Conservation (phyloP, 2,329 filamentous ascomycete genomes). For the Biscogniauxia mediterranea region DNA sequence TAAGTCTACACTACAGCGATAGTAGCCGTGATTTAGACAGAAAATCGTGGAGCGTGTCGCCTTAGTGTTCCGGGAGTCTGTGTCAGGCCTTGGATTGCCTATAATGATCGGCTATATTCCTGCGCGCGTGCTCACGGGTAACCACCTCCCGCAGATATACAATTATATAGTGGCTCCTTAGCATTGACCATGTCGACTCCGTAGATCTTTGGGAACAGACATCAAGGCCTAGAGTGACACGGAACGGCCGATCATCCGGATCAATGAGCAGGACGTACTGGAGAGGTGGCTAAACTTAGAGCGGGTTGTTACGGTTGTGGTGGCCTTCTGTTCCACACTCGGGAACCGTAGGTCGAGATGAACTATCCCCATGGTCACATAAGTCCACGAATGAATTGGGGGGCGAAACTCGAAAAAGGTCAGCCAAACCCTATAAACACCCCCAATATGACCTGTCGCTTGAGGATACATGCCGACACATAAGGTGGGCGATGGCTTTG, state of each 20-base stretch:
- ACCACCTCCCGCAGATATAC: neutral
- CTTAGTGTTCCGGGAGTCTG: conserved; percentile 4
- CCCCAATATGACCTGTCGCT: neutral
- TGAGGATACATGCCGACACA: conserved; percentile 13
- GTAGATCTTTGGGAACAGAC: neutral
- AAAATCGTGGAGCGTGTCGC: neutral
- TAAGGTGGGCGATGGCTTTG: conserved; percentile 18
- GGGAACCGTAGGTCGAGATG: neutral
- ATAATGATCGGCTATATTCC: neutral
- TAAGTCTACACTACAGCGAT: conserved; percentile 8
- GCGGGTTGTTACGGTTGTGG: neutral
- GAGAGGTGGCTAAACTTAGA: neutral
- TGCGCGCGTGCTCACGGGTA: neutral
- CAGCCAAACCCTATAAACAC: neutral
- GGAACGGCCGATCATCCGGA: neutral
- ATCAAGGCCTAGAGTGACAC: neutral
- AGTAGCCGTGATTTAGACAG: neutral
- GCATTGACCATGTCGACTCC: neutral
- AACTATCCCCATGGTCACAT: neutral
- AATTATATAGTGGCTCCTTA: neutral
- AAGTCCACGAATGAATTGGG: neutral
- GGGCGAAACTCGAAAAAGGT: neutral
- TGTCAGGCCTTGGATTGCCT: conserved; percentile 4
- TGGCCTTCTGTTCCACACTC: neutral
- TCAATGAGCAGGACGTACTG: neutral